Evolutionary conservation across 2,329 filamentous ascomycete species (phyloP), one percentile per base, ranked within the genome.

Genomic region (Aureobasidium leucospermi): DNA sequence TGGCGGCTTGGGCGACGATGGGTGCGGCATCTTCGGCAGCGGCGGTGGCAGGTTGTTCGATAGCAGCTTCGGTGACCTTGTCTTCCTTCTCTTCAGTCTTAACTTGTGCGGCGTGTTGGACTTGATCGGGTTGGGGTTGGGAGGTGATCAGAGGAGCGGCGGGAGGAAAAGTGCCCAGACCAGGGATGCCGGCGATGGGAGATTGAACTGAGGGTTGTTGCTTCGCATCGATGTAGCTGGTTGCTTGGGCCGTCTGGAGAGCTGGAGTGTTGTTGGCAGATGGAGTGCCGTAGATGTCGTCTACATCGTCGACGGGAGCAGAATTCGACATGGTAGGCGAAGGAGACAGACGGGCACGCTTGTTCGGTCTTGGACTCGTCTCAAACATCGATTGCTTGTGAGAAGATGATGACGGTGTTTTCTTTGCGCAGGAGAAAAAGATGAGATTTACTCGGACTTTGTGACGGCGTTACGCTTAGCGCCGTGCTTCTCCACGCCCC

Each of bases 261-360:
- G 47, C 41, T 6, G 58, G 58, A 3, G 58, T 59, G n/a, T 36
- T 42, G 32, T 31, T 45, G 46, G 34, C 29, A 13, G 58, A 59
- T n/a, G 60, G 60, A 10, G 52, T 61, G 29, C 62, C 67, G 58
- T 71, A 70, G 46, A 72, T 63, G 56, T 72, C 69, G 57, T 70
- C 67, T 66, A 67, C 68, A 32, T 67, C 69, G 46, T 69, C 67
- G 55, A 48, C 34, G 43, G 51, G 55, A 36, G 32, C 32, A 23
- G 61, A 36, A 29, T 29, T 32, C 28, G 52, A 43, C 58, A 60
- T 60, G 42, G 57, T 36, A 45, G 60, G 46, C n/a, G 49, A 38
- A 16, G 36, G 34, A 16, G 43, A 57, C n/a, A 45, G 36, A 58
- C 59, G 51, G 4, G 59, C 28, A 9, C 51, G 55, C 43, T 61